Evolutionary conservation across 2,329 filamentous ascomycete genomes (phyloP).

Genomic region (Aspergillus sp.): DNA sequence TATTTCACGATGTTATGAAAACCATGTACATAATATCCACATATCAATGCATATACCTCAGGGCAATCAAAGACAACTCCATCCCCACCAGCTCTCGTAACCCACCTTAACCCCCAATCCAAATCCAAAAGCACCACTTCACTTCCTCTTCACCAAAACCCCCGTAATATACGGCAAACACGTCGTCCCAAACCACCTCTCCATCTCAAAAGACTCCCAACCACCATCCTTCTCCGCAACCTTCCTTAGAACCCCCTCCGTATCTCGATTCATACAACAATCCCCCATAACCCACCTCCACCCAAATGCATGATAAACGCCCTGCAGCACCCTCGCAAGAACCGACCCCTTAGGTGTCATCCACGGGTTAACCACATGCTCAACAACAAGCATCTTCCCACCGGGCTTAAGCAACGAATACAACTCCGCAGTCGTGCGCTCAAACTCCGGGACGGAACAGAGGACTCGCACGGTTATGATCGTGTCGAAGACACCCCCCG

Average conservation of each 20-base stretch:
- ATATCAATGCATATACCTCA: neutral
- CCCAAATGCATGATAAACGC: slow-evolving; percentile 49
- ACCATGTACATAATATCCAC: neutral
- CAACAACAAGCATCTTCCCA: slow-evolving; percentile 58
- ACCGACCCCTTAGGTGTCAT: slow-evolving; percentile 50
- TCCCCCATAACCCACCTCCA: slow-evolving; percentile 60
- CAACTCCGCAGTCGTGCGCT: slow-evolving; percentile 51
- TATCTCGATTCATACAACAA: slow-evolving; percentile 57
- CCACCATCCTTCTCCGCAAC: slow-evolving; percentile 48
- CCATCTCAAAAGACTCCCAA: slow-evolving; percentile 56
- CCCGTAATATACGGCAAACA: slow-evolving; percentile 49
- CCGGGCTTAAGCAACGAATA: slow-evolving; percentile 59
- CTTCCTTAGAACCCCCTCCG: slow-evolving; percentile 46
- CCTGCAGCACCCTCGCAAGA: slow-evolving; percentile 52
- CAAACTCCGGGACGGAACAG: slow-evolving; percentile 57
- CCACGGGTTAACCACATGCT: slow-evolving; percentile 61
- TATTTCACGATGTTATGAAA: neutral
- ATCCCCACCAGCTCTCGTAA: neutral
- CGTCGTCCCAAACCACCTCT: slow-evolving; percentile 44
- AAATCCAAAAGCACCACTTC: neutral
- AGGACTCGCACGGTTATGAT: slow-evolving; percentile 60
- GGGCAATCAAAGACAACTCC: neutral
- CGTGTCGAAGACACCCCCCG: slow-evolving; percentile 55
- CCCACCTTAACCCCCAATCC: neutral
- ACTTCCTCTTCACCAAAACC: slow-evolving; percentile 43